Evolutionary conservation across 192 early-diverging fungal genomes (phyloP), one percentile per base, ranked within the genome.

Genomic region (Linnemannia hyalina): DNA sequence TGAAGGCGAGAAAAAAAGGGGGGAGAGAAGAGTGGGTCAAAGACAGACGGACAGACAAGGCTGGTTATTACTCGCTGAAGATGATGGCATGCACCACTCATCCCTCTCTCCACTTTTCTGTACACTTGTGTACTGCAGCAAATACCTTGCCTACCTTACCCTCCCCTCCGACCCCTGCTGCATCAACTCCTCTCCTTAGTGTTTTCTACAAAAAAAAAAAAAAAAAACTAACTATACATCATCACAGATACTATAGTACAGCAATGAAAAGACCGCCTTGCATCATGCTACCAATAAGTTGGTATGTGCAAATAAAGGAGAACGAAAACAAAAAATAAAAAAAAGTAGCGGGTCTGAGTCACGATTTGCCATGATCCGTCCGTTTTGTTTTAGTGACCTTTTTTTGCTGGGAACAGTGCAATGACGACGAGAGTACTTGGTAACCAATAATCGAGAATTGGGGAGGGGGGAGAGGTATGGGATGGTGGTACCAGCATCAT

Each of bases 331-430:
- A 60, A 60, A 1, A 60, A 9, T 26, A 9, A 26, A 57, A 26
- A 57, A 57, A 10, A n/a, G 3, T 26, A 26, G 6, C 0, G 60
- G 60, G 15, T 65, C 60, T 65, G 60, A 65, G 60, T 65, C 60
- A 65, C 60, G 60, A 63, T 63, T 63, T 63, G 60, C 60, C 60
- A 63, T 63, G 60, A 65, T 65, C 60, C 60, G 60, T 65, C 13
- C 29, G 29, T 32, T 65, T 65, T 55, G 10, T 0, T 60, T 60
- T 65, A 65, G 26, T 15, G 60, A 32, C 60, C 32, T 32, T 11
- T 9, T 29, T 65, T 32, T 65, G 29, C 29, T 65, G 29, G 29
- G 11, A 65, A 26, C 11, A 65, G 35, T 65, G 60, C 11, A 65
- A 65, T 65, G 60, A 35, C 60, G 60, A 65, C 11, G 29, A 6